Percentiles rank a stretch among this genome's conserved stretches.
phyloP scores from a whole-genome alignment of 345 rosid genomes.

The Arabidopsis thaliana region DNA sequence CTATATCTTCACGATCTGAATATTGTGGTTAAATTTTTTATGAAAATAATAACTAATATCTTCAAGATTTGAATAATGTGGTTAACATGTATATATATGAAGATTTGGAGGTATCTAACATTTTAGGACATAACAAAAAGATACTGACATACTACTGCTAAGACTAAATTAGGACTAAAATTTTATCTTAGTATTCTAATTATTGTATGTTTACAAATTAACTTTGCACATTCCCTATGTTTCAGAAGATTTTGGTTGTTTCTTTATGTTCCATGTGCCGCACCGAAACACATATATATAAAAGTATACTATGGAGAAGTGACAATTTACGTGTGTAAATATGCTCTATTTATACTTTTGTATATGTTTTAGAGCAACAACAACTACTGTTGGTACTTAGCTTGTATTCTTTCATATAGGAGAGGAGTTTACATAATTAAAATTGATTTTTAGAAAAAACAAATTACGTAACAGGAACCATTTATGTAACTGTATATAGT shows the following conservation, averaged over 20 bases:
- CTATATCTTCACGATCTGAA: not conserved
- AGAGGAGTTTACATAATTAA: not conserved
- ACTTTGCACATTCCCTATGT: conserved; percentile 45
- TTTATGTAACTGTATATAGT: conserved; percentile 11
- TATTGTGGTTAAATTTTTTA: not conserved
- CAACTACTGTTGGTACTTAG: not conserved
- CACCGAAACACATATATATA: conserved; percentile 42
- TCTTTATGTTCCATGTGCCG: conserved; percentile 40
- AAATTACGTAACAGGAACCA: not conserved
- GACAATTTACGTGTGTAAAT: conserved; percentile 1
- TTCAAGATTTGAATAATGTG: conserved; percentile 9
- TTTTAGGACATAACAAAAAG: conserved; percentile 38
- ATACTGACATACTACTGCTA: conserved; percentile 18
- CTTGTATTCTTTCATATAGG: not conserved
- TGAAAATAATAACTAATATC: not conserved
- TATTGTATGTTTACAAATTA: conserved; percentile 25
- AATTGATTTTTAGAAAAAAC: not conserved
- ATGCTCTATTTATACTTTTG: not conserved
- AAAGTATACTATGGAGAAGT: conserved; percentile 5
- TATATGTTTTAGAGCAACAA: not conserved
- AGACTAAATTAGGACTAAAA: conserved; percentile 3
- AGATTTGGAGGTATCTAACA: conserved; percentile 33
- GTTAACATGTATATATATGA: not conserved
- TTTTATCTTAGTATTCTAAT: conserved; percentile 36
- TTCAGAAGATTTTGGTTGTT: conserved; percentile 45